Base-by-base conservation (phyloP, 768 basidiomycete species). In the Glaciozyma antarctica region DNA sequence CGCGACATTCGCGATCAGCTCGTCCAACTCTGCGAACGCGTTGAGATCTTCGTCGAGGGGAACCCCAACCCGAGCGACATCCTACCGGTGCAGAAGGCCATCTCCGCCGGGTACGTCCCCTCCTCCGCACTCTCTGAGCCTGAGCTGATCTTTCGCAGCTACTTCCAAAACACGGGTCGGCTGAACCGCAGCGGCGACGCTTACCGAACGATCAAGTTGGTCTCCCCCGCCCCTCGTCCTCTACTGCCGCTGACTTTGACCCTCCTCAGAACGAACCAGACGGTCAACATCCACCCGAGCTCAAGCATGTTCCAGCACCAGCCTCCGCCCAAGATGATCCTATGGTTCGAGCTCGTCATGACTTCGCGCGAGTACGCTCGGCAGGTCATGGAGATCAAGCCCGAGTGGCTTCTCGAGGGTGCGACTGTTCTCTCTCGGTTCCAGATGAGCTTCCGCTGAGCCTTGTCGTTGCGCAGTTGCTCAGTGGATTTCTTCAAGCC, bases 351-450 rank as follows among this genome's bases (percentile, higher is more conserved):
- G 77, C 83, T 99, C 28, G 94, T 99, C 28, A 87, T 94, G 83
- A 99, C 95, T 12, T 87, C 87, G 47, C 97, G 98, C 78, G 97
- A 95, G 41, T 99, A 95, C 74, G 88, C 97, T 83, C 82, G 90
- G 67, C 93, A 97, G 81, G 82, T 92, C 47, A 97, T 98, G 92
- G 95, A 98, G 73, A 97, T 98, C 75, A 97, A 98, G 75, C 89
- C 94, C 6, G 75, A 84, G 30, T 98, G 95, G 95, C 76, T 97
- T 41, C 76, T 95, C 51, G 94, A 97, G 82, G 87, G 88, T 86
- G 62, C 62, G 84, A 79, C 15, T 52, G 24, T 15, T 45, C 34
- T 28, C 10, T 45, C 17, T 26, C 8, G 16, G 1, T 44, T 3
- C n/a, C 32, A 38, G 5, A 3, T 28, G 63, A 63, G 32, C 63